Evolutionary conservation across 805 yeast genomes (phyloP), one percentile per base, ranked within the genome.

Genomic region (Kodamaea sagamina): DNA sequence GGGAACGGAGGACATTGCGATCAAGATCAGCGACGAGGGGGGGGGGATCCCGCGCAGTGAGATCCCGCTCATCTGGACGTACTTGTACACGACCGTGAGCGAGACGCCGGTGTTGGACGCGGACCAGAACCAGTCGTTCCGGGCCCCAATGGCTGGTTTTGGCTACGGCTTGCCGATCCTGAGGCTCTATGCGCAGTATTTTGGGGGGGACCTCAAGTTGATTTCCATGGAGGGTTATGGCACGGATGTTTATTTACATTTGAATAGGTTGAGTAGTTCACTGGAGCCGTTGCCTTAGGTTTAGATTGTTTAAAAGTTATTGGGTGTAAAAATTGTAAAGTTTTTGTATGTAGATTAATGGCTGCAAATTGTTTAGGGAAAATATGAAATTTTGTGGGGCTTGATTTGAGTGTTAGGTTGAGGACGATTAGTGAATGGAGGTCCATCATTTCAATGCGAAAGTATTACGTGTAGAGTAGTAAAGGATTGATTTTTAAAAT

Each of bases 181-280:
- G 37, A 67, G 96, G 46, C 72, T 89, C 28, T 89, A 89, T 53
- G 90, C 96, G 2, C 81, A 90, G 49, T 89, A 89, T 61, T 89
- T 89, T 59, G 95, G 96, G 5, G 96, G 96, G 3, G 96, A 89
- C 55, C 75, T 89, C 62, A 85, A 84, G 58, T 73, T 89, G 55
- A 89, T 88, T 43, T 80, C 89, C 25, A 87, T 89, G 95, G 96
- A 89, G 63, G 96, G 96, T 6, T 87, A 89, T 57, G 97, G 97
- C 11, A 89, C 97, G 1, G 97, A 89, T 59, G 96, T 87, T 1
- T 89, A 89, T 56, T 63, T 89, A 57, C 96, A 89, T 65, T 72
- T 89, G 59, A 89, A 89, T 63, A 72, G 95, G 42, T 76, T 89
- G 53, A 81, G 85, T 53, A 78, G 85, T 40, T 78, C 84, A 3